Evolutionary conservation across 805 yeast genomes (phyloP), one percentile per base, ranked within the genome.

Genomic region (Candida krabiensis): DNA sequence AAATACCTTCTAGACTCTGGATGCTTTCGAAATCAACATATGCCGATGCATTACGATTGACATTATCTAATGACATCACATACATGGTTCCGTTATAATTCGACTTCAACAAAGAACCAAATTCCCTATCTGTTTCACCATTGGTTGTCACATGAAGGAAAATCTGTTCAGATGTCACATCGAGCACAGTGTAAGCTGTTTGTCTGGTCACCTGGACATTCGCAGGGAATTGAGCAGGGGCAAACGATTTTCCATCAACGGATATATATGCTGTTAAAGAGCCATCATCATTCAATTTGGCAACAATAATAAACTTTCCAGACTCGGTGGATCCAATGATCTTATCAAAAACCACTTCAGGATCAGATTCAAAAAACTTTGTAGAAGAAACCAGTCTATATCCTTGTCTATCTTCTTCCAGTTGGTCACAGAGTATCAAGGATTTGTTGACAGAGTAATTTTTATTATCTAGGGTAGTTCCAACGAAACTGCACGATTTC

Each of bases 71-170:
- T 2, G 89, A 67, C 26, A 79, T 64, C 2, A 84, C 87, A 56
- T 86, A 90, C 5, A 84, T 77, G 0, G 97, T 88, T 44, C 99
- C 99, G 52, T 88, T 87, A 14, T 85, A 86, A 61, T 91, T 90
- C 2, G 96, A 87, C 55, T 91, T 91, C 55, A 93, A 68, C 14
- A 93, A 64, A 1, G 87, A 71, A 13, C 99, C 99, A 58, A 59
- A 81, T 52, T 87, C 93, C 8, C 63, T 53, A 12, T 73, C 78
- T 1, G 52, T 30, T 9, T 65, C 70, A 14, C 64, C 55, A 49
- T 70, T 69, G 0, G 90, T 83, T 3, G 96, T 86, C 6, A 89
- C 84, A 58, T 88, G 97, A 63, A 93, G 55, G 61, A 89, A 84
- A 4, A 93, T 69, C 2, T 95, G 77, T 22, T 81, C 75, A 0